Percentiles rank a stretch among this genome's conserved stretches.
phyloP scores from a whole-genome alignment of 352 stramenopile genomes.

The Globisporangium abappressorium region DNA sequence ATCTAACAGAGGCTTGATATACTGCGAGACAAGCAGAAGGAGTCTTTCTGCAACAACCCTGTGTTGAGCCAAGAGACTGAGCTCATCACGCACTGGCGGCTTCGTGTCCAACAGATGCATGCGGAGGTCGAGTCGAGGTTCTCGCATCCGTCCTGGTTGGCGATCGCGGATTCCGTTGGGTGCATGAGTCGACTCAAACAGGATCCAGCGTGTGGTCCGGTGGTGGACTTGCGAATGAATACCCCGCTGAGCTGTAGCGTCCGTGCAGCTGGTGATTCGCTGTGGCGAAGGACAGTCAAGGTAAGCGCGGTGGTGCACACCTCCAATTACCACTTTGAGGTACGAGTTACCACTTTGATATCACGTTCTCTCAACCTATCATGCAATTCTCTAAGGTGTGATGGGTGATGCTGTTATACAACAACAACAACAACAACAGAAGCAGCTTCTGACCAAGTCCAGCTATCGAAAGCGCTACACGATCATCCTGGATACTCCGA shows the following conservation, averaged over 20 bases:
- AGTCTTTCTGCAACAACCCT: background rate
- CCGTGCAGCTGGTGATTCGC: background rate
- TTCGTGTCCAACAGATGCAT: conserved; percentile 3
- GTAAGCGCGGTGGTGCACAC: conserved; percentile 19
- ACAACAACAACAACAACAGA: background rate
- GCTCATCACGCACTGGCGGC: background rate
- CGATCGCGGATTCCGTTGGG: background rate
- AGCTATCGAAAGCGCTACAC: conserved; percentile 14
- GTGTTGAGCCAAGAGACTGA: background rate
- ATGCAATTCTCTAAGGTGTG: background rate
- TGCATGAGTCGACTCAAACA: background rate
- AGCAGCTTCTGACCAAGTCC: background rate
- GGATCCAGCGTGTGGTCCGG: background rate
- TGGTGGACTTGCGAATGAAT: conserved; percentile 22
- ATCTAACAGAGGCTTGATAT: background rate
- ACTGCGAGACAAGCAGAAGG: conserved; percentile 8
- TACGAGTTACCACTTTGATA: background rate
- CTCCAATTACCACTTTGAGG: conserved; percentile 3
- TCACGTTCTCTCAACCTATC: background rate
- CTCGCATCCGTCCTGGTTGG: background rate
- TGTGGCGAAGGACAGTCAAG: background rate
- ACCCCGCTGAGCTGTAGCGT: background rate
- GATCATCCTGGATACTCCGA: background rate
- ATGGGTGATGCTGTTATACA: background rate
- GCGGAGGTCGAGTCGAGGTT: background rate